Base-by-base conservation (phyloP, 768 basidiomycete genomes). In the Suillus bovinus region DNA sequence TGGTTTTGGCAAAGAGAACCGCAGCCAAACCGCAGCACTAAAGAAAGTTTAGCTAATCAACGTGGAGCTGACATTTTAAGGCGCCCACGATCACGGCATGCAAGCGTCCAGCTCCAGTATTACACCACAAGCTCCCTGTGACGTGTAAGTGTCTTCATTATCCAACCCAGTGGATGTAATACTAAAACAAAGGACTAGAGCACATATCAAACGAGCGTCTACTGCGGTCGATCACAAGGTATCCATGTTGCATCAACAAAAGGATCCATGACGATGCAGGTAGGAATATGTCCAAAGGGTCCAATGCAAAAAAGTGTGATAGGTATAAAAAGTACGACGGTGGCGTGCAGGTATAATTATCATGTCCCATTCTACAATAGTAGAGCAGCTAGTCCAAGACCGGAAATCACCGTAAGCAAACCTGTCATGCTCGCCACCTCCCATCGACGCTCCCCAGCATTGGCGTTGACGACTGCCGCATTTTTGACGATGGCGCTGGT, bases 391-490 rank as follows among this genome's bases (percentile, higher is more conserved):
- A 71, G 44, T 1, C 69, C 74, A 11, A 74, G 63, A 20, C 62
- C 69, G 1, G 59, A 64, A 1, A 67, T 17, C 31, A 68, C 54
- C 42, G 65, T 62, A 10, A 67, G 22, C 9, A 66, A 38, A 6
- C 60, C 39, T 14, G 63, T 65, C 54, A 69, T 22, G 38, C 63
- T 49, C 6, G 67, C 61, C 9, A 60, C 57, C 4, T 54, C 47
- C 72, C 63, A 68, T 65, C 60, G 60, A 53, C 68, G 71, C 60
- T 66, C 74, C 55, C 72, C 70, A 27, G 70, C 72, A 62, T 59
- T 75, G 42, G 60, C 64, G 33, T 33, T 22, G 17, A 68, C 64
- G 34, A 67, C 69, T 4, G 34, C 38, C 1, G 68, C 55, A 39
- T 10, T 67, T 52, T 63, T 65, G 7, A 56, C 55, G 38, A 38